A percentile compares a stretch with the other conserved stretches of the same genome.
phyloP scores from a whole-genome alignment of 345 rosid genomes.

The Populus alba region DNA sequence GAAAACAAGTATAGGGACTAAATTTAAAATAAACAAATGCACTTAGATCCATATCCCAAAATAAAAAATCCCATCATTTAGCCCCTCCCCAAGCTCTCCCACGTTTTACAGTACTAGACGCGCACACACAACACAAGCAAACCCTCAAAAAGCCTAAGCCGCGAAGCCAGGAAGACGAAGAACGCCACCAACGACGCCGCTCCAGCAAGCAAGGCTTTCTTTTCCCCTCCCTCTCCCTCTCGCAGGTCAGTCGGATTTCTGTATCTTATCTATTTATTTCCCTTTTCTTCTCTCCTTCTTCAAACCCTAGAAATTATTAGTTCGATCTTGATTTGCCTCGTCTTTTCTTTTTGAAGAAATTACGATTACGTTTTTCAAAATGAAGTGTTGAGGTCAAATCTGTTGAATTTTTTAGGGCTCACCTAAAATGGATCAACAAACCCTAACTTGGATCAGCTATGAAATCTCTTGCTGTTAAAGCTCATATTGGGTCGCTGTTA shows the following conservation, averaged over 20 bases:
- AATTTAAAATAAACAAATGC: not conserved
- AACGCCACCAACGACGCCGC: not conserved
- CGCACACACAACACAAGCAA: not conserved
- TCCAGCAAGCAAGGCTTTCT: not conserved
- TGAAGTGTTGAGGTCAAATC: not conserved
- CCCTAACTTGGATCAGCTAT: not conserved
- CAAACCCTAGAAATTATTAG: not conserved
- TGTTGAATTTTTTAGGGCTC: not conserved
- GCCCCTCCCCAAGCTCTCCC: not conserved
- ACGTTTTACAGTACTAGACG: not conserved
- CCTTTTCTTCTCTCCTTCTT: not conserved
- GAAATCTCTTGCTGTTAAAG: not conserved
- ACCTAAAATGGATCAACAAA: not conserved
- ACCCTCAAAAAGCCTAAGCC: not conserved
- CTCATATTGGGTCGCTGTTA: not conserved
- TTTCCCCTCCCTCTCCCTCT: not conserved
- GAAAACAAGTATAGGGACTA: not conserved
- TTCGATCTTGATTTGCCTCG: not conserved
- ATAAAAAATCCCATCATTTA: not conserved
- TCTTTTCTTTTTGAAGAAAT: not conserved
- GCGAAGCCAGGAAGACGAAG: not conserved
- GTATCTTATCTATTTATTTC: not conserved
- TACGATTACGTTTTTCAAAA: not conserved
- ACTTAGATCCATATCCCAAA: not conserved
- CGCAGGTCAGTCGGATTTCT: not conserved